Evolutionary conservation across 2,329 filamentous ascomycete species (phyloP).

Genomic region (Monosporascus sp.): DNA sequence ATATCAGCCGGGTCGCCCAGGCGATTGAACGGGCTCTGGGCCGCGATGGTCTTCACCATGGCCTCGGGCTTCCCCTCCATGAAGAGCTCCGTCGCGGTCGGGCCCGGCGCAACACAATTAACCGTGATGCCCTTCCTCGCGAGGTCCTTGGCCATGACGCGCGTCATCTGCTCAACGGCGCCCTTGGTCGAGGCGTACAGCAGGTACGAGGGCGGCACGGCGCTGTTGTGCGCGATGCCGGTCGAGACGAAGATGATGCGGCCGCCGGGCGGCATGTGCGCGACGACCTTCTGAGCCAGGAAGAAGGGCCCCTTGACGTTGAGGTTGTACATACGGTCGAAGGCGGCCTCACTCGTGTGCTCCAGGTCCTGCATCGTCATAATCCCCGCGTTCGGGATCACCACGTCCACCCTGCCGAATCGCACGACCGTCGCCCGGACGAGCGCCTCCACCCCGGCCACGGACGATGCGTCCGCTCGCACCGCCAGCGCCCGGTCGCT

Average conservation of each 20-base stretch:
- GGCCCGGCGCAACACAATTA: constrained; percentile 46
- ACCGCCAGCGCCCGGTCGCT: constrained; percentile 44
- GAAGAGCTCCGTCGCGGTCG: constrained; percentile 53
- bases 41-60: constrained; percentile 36
- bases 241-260: constrained; percentile 51
- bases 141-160: constrained; percentile 51
- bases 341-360: constrained; percentile 43
- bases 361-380: constrained; percentile 46
- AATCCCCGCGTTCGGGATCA: constrained; percentile 52
- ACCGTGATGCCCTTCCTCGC: constrained; percentile 44
- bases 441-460: constrained; percentile 42
- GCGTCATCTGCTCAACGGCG: constrained; percentile 54
- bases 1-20: constrained; percentile 47
- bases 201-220: constrained; percentile 39
- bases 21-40: constrained; percentile 37
- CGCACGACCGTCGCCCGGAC: constrained; percentile 41
- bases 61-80: constrained; percentile 42
- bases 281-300: constrained; percentile 44
- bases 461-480: constrained; percentile 47
- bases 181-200: constrained; percentile 54
- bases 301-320: constrained; percentile 57
- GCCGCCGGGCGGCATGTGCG: constrained; percentile 43
- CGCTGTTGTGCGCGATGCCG: constrained; percentile 16
- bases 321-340: constrained; percentile 42
- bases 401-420: constrained; percentile 53